Conservation (phyloP, 768 basidiomycete genomes). For the Russula ochroleuca region DNA sequence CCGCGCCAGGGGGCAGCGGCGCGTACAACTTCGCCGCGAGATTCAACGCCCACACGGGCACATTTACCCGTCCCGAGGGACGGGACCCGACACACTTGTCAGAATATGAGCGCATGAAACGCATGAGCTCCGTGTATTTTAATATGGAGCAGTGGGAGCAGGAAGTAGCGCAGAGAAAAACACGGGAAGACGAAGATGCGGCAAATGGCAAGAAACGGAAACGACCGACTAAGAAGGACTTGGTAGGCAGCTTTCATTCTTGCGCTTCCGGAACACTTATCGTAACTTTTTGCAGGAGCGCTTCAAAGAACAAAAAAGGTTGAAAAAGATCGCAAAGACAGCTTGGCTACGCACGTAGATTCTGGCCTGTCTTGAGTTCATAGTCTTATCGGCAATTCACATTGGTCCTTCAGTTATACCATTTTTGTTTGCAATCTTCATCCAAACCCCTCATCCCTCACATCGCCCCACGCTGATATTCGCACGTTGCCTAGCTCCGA, state of each 20-base stretch:
- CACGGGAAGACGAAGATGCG: conserved; percentile 44
- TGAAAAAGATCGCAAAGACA: conserved; percentile 84
- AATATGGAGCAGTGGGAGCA: conserved; percentile 78
- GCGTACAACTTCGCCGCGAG: conserved; percentile 53
- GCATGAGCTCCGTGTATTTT: conserved; percentile 88
- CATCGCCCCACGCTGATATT: neutral
- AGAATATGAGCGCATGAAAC: conserved; percentile 74
- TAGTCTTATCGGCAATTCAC: neutral
- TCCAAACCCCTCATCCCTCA: neutral
- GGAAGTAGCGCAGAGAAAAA: conserved; percentile 51
- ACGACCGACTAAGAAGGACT: conserved; percentile 73
- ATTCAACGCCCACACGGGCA: conserved; percentile 79
- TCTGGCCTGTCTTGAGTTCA: conserved; percentile 4
- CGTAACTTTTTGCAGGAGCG: conserved; percentile 52
- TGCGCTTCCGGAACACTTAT: conserved; percentile 14
- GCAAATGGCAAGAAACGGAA: conserved; percentile 70
- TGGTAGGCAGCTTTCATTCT: conserved; percentile 47
- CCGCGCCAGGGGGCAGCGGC: conserved; percentile 39
- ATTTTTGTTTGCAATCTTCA: conserved; percentile 5
- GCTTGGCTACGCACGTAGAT: conserved; percentile 74
- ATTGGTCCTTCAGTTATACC: conserved; percentile 15
- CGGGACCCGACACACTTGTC: conserved; percentile 73
- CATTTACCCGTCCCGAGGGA: conserved; percentile 61
- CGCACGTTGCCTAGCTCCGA: conserved; percentile 1
- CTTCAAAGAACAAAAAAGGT: conserved; percentile 75